Conservation (phyloP, 2,329 filamentous ascomycete species). For the Lasiodiplodia hormozganensis region DNA sequence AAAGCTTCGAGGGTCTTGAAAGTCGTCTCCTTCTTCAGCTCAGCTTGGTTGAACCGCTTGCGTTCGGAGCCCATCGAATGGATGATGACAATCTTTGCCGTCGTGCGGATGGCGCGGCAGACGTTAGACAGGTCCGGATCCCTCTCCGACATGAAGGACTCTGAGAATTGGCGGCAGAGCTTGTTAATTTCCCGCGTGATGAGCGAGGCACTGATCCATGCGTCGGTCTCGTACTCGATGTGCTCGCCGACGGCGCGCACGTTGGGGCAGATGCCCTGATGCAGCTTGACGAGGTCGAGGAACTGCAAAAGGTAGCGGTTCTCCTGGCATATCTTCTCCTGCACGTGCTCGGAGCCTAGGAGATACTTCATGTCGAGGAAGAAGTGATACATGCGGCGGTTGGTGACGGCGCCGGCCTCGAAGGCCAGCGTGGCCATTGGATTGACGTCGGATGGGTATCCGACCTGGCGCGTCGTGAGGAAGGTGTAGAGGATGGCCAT, state of each 20-base stretch:
- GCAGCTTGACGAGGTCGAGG: conserved; percentile 91
- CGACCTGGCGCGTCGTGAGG: conserved; percentile 92
- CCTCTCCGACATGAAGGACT: conserved; percentile 77
- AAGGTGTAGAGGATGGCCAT: conserved; percentile 98
- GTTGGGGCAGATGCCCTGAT: conserved; percentile 97
- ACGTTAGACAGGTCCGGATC: conserved; percentile 71
- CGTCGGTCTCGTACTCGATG: conserved; percentile 97
- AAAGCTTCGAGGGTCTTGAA: conserved; percentile 82
- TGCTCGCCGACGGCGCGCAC: conserved; percentile 91
- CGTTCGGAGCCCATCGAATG: conserved; percentile 91
- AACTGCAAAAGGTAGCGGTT: conserved; percentile 92
- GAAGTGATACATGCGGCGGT: conserved; percentile 96
- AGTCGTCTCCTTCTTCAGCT: conserved; percentile 83
- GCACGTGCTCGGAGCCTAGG: conserved; percentile 85
- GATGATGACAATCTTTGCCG: conserved; percentile 83
- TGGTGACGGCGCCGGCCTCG: conserved; percentile 92
- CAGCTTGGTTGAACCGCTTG: conserved; percentile 80
- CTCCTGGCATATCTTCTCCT: conserved; percentile 81
- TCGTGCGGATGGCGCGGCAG: conserved; percentile 73
- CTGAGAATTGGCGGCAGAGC: conserved; percentile 84
- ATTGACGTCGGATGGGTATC: conserved; percentile 88
- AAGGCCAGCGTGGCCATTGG: conserved; percentile 88
- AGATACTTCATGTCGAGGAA: conserved; percentile 94
- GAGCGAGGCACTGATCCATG: conserved; percentile 95
- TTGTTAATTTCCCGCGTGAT: conserved; percentile 95